Evolutionary conservation across 2,329 filamentous ascomycete genomes (phyloP).

Genomic region (Epichloe hybrida): DNA sequence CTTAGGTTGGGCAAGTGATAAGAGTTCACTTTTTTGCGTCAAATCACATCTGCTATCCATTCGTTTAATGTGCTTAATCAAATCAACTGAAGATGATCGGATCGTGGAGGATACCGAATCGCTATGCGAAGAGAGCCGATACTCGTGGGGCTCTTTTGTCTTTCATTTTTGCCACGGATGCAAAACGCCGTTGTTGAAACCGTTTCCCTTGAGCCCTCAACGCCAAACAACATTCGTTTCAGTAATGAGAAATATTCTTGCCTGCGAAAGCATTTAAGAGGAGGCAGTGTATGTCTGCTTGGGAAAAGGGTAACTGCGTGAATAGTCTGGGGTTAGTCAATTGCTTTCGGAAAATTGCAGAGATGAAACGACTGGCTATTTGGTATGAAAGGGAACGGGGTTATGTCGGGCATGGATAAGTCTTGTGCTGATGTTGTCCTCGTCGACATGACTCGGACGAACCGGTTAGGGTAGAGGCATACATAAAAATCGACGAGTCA

Average conservation of each 20-base stretch:
- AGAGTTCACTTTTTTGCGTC: not conserved
- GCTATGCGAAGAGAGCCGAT: slow-evolving; percentile 20
- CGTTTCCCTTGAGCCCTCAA: slow-evolving; percentile 27
- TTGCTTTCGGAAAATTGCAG: slow-evolving; percentile 1
- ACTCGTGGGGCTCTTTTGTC: slow-evolving; percentile 10
- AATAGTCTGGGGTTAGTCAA: slow-evolving; percentile 4
- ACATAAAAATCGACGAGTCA: not conserved
- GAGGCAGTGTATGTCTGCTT: slow-evolving; percentile 59
- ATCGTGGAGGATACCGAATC: slow-evolving; percentile 31
- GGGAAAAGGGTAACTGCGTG: slow-evolving; percentile 59
- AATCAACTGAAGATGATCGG: slow-evolving; percentile 3
- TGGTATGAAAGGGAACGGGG: not conserved
- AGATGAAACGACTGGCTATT: not conserved
- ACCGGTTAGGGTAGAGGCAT: not conserved
- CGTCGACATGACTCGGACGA: not conserved
- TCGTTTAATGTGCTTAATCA: slow-evolving; percentile 1
- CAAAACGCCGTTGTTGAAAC: slow-evolving; percentile 43
- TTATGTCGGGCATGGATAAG: not conserved
- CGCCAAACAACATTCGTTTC: slow-evolving; percentile 23
- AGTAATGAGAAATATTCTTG: slow-evolving; percentile 1
- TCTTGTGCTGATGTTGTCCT: not conserved
- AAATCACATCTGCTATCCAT: slow-evolving; percentile 1
- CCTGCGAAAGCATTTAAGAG: slow-evolving; percentile 17
- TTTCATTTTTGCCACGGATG: slow-evolving; percentile 16
- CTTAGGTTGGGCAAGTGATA: not conserved